Base-by-base conservation (phyloP, 75 land plant genomes). In the Pseudotsuga menziesii region DNA sequence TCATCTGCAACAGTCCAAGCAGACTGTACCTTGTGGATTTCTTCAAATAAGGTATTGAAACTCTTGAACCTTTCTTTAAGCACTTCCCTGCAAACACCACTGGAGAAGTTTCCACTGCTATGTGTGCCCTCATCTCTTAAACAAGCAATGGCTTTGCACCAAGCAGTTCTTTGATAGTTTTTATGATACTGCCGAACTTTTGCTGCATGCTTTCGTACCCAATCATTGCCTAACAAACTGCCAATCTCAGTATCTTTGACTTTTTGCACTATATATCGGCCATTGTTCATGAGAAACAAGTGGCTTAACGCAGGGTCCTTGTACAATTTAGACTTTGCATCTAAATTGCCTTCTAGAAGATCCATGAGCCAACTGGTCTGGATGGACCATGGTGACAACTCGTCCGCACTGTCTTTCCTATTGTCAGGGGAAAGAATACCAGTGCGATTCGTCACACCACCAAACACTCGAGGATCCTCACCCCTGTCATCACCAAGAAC, bases 31-130 rank as follows among this genome's bases (percentile, higher is more conserved):
- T 78, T 85, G 72, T 88, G 89, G 12, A 90, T 94, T 78, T 94
- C 97, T 74, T 94, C 97, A 72, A 94, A 92, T 80, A 87, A 58
- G 7, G 81, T 73, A 48, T 89, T 94, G 83, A 94, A 94, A 61
- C 55, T 85, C 78, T 94, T 94, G 80, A 94, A 89, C 75, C 91
- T 83, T 77, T 94, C 97, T 82, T 94, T 94, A n/a, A 94, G 80
- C 58, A 87, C 75, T 16, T 88, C 82, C 81, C 89, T 92, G 9
- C 76, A 69, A 23, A 87, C 83, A 73, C 85, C 57, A 72, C 81
- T 71, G 20, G 83, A 57, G 56, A 56, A 66, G 81, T 74, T 35
- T 57, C 76, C 80, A 32, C 84, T 35, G 80, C 82, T 25, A 77
- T 67, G 80, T 16, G 92, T 72, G 14, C 97, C 97, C 11, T 90